Conservation (phyloP, 78 protist genomes). For the Dictyostelium purpureum region DNA sequence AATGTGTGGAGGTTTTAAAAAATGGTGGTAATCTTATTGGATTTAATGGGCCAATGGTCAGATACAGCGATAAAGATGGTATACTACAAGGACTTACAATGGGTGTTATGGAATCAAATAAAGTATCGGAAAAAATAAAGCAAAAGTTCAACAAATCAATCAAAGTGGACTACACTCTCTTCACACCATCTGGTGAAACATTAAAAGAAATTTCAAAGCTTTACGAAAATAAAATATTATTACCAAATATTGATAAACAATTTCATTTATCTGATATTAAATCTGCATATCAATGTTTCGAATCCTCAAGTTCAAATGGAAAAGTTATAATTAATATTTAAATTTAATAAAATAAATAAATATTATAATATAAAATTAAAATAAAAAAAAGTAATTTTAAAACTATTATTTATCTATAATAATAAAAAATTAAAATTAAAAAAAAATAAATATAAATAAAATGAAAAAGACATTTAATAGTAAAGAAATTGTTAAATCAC, state of each 20-base stretch:
- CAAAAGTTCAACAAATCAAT: background rate
- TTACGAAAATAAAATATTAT: background rate
- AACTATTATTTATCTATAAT: no score
- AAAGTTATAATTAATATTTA: constrained; percentile 18
- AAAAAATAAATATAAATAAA: no score
- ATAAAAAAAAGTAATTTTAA: no score
- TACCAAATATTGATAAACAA: constrained; percentile 3
- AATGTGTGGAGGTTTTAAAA: constrained; percentile 32
- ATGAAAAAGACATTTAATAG: no score
- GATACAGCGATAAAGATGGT: constrained; percentile 8
- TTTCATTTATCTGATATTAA: constrained; percentile 4
- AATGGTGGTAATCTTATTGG: constrained; percentile 19
- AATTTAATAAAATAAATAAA: background rate
- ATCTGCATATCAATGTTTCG: constrained; percentile 29
- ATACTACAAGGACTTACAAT: constrained; percentile 13
- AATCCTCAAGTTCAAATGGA: constrained; percentile 49
- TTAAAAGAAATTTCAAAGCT: background rate
- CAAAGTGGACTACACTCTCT: background rate
- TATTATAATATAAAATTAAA: no score
- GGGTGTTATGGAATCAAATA: constrained; percentile 11
- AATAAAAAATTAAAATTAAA: no score
- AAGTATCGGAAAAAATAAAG: background rate
- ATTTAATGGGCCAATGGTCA: constrained; percentile 28
- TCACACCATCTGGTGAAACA: constrained; percentile 40
- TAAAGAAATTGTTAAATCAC: no score